Evolutionary conservation across 768 basidiomycete species (phyloP), one percentile per base, ranked within the genome.

Genomic region (Lanmaoa pseudosensibilis): DNA sequence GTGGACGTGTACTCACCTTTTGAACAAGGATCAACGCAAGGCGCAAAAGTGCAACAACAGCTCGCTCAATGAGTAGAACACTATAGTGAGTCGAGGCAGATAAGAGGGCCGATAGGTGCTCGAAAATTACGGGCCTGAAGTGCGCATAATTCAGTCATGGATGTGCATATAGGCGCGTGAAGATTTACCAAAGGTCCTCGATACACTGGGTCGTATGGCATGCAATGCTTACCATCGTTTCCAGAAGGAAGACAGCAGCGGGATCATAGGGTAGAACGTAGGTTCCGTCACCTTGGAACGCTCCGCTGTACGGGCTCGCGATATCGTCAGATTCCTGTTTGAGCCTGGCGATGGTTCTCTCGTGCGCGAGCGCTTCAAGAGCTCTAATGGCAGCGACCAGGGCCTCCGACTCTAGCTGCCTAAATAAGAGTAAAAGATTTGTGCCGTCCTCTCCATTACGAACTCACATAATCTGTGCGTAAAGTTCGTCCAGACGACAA

Each of bases 401-500:
- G 4, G 94, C 86, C 3, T 92, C 90, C 2, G 83, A 69, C 25
- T 93, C 85, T 9, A 97, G 80, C 67, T 87, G 82, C 77, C 93
- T 96, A 62, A 8, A 46, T 2, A 49, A 48, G n/a, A 37, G 37
- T 73, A 46, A 70, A 39, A 38, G 12, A 32, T 18, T 23, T 36
- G 37, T 10, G 1, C 16, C 5, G 44, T 40, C n/a, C 25, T 43
- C 33, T 39, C 40, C 49, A 47, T n/a, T 13, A 51, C 27, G 16
- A 19, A 76, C 91, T 68, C 68, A 96, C 95, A 90, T 85, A 33
- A 98, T 94, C 67, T 98, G 92, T 40, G 81, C 85, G 73, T 98
- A 98, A 2, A 99, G 79, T 68, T 97, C 94, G 61, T 99, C 97
- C 36, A 99, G 75, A 36, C 90, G 85, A 71, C 97, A 99, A 18